Base-by-base conservation (phyloP, 2,329 filamentous ascomycete genomes). In the Fusarium sp. region DNA sequence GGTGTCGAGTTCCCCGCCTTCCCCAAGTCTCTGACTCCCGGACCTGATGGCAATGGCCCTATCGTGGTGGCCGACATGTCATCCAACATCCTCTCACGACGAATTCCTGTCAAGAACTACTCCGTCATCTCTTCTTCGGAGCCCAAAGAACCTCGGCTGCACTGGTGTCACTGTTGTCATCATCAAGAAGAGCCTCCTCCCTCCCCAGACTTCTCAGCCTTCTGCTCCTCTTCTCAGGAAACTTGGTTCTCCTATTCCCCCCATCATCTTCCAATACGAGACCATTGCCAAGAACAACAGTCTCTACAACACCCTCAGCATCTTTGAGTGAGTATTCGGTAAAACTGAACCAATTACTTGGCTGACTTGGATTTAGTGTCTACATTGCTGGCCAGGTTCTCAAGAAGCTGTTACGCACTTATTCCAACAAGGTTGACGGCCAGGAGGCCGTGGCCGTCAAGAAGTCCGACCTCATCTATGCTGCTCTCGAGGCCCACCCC, bases 61-160 rank as follows among this genome's bases (percentile, higher is more conserved):
- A 89, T 97, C 68, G 93, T 98, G 7, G 92, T 98, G 6, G 95
- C 94, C 23, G 96, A 98, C 83, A 97, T 98, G 94, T 93, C 90
- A 56, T 98, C 94, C 68, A 98, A 98, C 83, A 98, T 98, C 81
- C 91, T 98, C 61, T 95, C 94, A 56, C 88, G 95, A 50, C 89
- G 88, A 72, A 89, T 98, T 27, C 92, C 95, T 37, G 89, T 97
- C 57, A 87, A 87, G 76, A 95, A 97, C 80, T 97, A 93, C 84
- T 93, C 92, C 1, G 87, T 93, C 76, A 93, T 98, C 80, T 98
- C 80, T 98, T 98, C 85, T 97, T 95, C 72, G 95, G 95, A 56
- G 95, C 95, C 0, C 96, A 98, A 98, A 98, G 90, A 98, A 98
- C 84, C 88, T 98, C 13, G 96, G 95, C 32, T 91, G 90, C 4